A percentile compares a stretch with the other conserved stretches of the same genome.
These are phyloP conservation scores for Lathyrus oleraceus DNA, from an alignment of 306 rosid species.

Conservation along the genomic window DNA sequence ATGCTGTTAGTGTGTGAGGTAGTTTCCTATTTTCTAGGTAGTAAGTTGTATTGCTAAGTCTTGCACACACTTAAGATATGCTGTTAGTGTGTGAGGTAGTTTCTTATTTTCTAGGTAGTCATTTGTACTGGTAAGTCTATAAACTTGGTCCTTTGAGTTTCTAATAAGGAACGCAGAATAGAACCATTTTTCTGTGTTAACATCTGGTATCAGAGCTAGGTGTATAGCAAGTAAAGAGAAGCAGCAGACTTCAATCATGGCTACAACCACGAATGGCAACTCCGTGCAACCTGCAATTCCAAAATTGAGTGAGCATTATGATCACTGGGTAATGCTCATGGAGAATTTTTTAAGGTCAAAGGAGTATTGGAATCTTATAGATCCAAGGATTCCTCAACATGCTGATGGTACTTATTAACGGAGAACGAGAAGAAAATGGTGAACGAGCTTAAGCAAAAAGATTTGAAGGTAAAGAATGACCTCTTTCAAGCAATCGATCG, in stretches of 20 bases:
- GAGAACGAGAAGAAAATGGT: not conserved
- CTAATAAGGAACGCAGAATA: too few relatives aligned
- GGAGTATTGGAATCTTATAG: not conserved
- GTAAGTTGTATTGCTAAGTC: too few relatives aligned
- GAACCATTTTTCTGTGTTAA: not conserved
- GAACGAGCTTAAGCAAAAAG: not conserved
- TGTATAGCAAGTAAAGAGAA: not conserved
- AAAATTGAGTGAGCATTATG: not conserved
- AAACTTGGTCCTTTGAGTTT: too few relatives aligned
- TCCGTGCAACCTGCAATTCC: not conserved
- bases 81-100: too few relatives aligned
- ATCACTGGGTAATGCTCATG: not conserved
- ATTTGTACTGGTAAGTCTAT: too few relatives aligned
- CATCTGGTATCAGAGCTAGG: too few relatives aligned
- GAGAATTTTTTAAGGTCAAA: too few relatives aligned
- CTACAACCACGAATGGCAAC: not conserved
- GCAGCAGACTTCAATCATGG: constrained; percentile 2
- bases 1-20: too few relatives aligned
- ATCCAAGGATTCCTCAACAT: not conserved
- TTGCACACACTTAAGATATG: too few relatives aligned
- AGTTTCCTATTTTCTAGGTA: too few relatives aligned
- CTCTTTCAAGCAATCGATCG: not conserved
- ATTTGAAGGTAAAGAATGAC: not conserved
- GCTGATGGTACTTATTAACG: not conserved
- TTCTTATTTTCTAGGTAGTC: too few relatives aligned